Conservation (phyloP, 2,329 filamentous ascomycete species). For the Albophoma yamanashiensis region DNA sequence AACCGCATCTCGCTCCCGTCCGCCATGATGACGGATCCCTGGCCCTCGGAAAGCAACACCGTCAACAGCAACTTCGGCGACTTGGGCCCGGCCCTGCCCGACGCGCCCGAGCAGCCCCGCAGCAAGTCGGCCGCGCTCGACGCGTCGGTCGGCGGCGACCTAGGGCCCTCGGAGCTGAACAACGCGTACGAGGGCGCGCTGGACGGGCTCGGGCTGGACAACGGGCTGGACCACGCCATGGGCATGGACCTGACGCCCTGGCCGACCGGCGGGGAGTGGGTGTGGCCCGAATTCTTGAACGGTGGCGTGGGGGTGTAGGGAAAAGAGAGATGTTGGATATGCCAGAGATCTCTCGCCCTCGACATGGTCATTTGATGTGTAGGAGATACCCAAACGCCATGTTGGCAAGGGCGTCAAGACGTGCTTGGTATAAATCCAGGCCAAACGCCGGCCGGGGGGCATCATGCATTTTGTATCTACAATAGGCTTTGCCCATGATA, state of each 20-base stretch:
- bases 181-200: conserved; percentile 39
- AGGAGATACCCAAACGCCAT: background rate
- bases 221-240: conserved; percentile 30
- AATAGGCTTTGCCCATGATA: background rate
- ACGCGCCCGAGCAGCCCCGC: background rate
- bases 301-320: conserved; percentile 18
- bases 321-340: background rate
- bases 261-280: conserved; percentile 20
- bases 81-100: background rate
- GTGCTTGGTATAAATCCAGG: background rate
- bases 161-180: conserved; percentile 32
- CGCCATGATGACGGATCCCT: conserved; percentile 4
- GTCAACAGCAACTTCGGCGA: background rate
- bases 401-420: background rate
- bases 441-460: background rate
- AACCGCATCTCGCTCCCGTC: conserved; percentile 6
- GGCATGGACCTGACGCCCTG: conserved; percentile 27
- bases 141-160: conserved; percentile 11
- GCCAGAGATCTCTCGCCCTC: background rate
- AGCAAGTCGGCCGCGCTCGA: conserved; percentile 6
- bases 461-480: background rate
- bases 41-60: background rate
- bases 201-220: conserved; percentile 34
- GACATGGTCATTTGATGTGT: background rate
- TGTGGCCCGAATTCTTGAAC: conserved; percentile 20